phyloP scores from a whole-genome alignment of 768 basidiomycete genomes.

The Austroboletus eburneus region DNA sequence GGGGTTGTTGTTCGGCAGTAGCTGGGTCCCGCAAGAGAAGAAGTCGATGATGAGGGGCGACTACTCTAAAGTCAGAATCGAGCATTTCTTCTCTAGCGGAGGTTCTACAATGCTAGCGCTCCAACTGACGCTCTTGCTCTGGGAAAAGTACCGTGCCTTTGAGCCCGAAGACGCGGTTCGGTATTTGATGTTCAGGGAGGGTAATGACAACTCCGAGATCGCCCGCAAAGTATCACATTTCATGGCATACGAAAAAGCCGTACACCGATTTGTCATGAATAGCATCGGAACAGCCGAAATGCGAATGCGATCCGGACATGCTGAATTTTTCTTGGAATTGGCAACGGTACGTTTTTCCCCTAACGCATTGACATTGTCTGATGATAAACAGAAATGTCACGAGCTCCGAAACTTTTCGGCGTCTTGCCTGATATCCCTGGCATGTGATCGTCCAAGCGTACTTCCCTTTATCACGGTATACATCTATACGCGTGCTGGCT shows the following conservation, averaged over 20 bases:
- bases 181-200: slow-evolving; percentile 33
- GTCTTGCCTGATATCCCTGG: slow-evolving; percentile 39
- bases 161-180: slow-evolving; percentile 42
- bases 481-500: neutral
- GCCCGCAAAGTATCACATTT: slow-evolving; percentile 27
- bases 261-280: slow-evolving; percentile 43
- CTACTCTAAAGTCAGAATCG: slow-evolving; percentile 27
- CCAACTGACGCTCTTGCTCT: slow-evolving; percentile 40
- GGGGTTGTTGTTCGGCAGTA: slow-evolving; percentile 18
- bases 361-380: neutral
- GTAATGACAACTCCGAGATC: slow-evolving; percentile 31
- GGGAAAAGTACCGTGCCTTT: slow-evolving; percentile 36
- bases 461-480: slow-evolving; percentile 27
- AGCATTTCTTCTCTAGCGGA: slow-evolving; percentile 31
- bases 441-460: slow-evolving; percentile 39
- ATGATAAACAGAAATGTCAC: slow-evolving; percentile 29
- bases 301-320: slow-evolving; percentile 21
- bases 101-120: slow-evolving; percentile 43
- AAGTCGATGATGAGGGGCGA: slow-evolving; percentile 27
- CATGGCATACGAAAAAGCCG: slow-evolving; percentile 33
- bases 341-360: slow-evolving; percentile 34
- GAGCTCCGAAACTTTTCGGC: slow-evolving; percentile 43
- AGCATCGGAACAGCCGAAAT: slow-evolving; percentile 20
- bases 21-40: slow-evolving; percentile 26
- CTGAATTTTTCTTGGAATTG: slow-evolving; percentile 44